Evolutionary conservation across 805 yeast genomes (phyloP).

Genomic region (Yarrowia osloensis): DNA sequence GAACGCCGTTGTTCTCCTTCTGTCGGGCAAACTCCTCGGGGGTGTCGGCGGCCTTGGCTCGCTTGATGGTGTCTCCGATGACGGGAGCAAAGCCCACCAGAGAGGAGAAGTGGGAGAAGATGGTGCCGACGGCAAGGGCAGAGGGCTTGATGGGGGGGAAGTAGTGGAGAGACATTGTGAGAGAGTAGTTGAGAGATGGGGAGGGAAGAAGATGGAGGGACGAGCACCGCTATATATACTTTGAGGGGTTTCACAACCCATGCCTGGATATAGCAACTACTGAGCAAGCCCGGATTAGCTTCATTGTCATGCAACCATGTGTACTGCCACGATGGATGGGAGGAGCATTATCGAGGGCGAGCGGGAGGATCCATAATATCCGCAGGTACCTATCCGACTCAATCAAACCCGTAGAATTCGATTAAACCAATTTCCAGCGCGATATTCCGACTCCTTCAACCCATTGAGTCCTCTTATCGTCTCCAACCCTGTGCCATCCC

Average conservation of each 20-base stretch:
- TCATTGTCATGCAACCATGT: not conserved
- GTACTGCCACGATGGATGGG: not conserved
- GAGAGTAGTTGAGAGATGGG: not conserved
- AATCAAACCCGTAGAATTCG: not conserved
- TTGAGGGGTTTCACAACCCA: slow-evolving; percentile 18
- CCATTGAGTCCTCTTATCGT: not conserved
- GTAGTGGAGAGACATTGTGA: slow-evolving; percentile 37
- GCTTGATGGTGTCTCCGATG: slow-evolving; percentile 45
- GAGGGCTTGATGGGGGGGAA: slow-evolving; percentile 35
- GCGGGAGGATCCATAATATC: not conserved
- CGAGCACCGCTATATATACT: not conserved
- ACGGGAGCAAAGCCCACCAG: slow-evolving; percentile 45
- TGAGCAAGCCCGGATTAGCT: slow-evolving; percentile 18
- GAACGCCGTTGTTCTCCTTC: slow-evolving; percentile 45
- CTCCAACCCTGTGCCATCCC: slow-evolving; percentile 7
- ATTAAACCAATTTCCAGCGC: not conserved
- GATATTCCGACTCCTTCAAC: too few relatives aligned
- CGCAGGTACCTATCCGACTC: not conserved
- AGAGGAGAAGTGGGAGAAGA: slow-evolving; percentile 43
- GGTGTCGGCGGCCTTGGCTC: slow-evolving; percentile 42
- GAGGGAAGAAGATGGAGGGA: not conserved
- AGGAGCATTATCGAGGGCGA: not conserved
- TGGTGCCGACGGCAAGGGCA: slow-evolving; percentile 47
- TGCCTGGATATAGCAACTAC: slow-evolving; percentile 4
- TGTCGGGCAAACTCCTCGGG: slow-evolving; percentile 44